Evolutionary conservation across 352 stramenopile genomes (phyloP).

Genomic region (Globisporangium splendens): DNA sequence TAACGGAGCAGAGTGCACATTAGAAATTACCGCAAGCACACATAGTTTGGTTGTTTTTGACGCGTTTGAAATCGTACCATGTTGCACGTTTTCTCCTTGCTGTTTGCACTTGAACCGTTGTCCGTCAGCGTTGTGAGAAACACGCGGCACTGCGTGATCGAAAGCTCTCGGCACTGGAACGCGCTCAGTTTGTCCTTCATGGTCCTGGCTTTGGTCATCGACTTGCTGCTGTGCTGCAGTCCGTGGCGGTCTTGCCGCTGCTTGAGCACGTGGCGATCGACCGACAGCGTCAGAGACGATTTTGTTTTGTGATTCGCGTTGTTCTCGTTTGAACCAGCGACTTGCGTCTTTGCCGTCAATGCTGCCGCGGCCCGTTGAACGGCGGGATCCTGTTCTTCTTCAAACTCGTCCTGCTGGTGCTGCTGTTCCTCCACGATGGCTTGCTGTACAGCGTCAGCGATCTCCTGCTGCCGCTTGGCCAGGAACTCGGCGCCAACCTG

Average conservation of each 20-base stretch:
- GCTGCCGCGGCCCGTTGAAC: slow-evolving; percentile 10
- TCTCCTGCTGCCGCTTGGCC: slow-evolving; percentile 17
- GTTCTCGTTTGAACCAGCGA: neutral
- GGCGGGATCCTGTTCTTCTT: slow-evolving; percentile 33
- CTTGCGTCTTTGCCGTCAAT: slow-evolving; percentile 3
- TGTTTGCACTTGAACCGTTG: too few species aligned
- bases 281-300: slow-evolving; percentile 4
- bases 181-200: slow-evolving; percentile 56
- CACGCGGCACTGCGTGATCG: slow-evolving; percentile 52
- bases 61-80: slow-evolving; percentile 18
- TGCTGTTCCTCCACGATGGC: slow-evolving; percentile 35
- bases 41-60: too few species aligned
- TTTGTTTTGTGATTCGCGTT: slow-evolving; percentile 2
- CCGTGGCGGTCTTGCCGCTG: slow-evolving; percentile 19
- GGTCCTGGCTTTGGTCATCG: slow-evolving; percentile 26
- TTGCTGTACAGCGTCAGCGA: slow-evolving; percentile 28
- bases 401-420: slow-evolving; percentile 50
- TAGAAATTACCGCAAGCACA: too few species aligned
- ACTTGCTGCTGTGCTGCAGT: slow-evolving; percentile 15
- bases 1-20: neutral
- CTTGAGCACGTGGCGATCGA: slow-evolving; percentile 36
- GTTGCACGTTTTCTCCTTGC: slow-evolving; percentile 19
- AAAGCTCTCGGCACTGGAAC: slow-evolving; percentile 61
- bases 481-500: slow-evolving; percentile 30
- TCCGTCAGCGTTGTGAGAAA: slow-evolving; percentile 54